phyloP scores from a whole-genome alignment of 495 filamentous ascomycete genomes.

The Penicillium mononematosum region DNA sequence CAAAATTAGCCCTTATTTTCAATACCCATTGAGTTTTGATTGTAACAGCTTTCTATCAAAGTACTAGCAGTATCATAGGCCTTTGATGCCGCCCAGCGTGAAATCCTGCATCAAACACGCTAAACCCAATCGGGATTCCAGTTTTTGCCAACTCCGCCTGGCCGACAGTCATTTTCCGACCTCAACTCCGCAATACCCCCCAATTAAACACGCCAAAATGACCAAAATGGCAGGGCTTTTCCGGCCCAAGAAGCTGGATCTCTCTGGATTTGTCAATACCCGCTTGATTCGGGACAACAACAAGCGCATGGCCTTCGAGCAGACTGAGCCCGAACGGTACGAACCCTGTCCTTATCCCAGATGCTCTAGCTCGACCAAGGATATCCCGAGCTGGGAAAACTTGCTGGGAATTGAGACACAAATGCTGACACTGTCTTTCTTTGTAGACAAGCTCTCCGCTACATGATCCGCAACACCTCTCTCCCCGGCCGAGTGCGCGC shows the following conservation, averaged over 20 bases:
- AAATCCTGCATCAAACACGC: conserved; percentile 24
- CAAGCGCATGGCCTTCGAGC: conserved; percentile 87
- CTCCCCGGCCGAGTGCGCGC: conserved; percentile 78
- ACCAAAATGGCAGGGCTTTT: conserved; percentile 58
- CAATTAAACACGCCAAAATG: conserved; percentile 21
- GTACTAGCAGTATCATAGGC: not conserved
- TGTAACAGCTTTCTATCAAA: not conserved
- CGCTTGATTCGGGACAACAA: conserved; percentile 87
- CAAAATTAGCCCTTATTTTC: not conserved
- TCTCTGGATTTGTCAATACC: conserved; percentile 82
- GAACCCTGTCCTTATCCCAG: conserved; percentile 6
- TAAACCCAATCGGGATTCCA: conserved; percentile 34
- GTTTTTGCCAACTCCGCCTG: conserved; percentile 29
- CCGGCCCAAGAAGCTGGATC: conserved; percentile 79
- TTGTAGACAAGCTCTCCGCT: conserved; percentile 88
- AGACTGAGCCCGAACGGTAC: conserved; percentile 82
- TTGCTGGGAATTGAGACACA: not conserved
- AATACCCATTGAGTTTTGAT: not conserved
- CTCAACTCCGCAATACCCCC: conserved; percentile 8
- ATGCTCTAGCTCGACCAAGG: not conserved
- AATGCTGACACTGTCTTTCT: conserved; percentile 5
- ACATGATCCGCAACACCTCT: conserved; percentile 87
- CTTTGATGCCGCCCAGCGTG: not conserved
- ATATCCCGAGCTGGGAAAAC: not conserved
- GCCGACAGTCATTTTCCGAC: conserved; percentile 15